Percentiles rank a stretch among this genome's conserved stretches.
These are phyloP conservation scores for Arctium lappa DNA, from an alignment of 129 eudicot genomes.

Conservation along the genomic window DNA sequence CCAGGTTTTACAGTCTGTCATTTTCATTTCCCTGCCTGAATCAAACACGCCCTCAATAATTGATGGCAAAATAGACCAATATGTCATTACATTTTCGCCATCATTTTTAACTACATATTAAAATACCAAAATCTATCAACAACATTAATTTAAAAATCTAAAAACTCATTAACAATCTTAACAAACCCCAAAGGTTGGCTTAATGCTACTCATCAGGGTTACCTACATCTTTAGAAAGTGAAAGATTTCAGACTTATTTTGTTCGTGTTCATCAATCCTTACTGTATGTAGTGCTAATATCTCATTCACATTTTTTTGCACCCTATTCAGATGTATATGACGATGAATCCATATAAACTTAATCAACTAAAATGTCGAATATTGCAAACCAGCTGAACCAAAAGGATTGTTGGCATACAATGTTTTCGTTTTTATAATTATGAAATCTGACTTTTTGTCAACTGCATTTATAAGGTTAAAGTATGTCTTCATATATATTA, in stretches of 20 bases:
- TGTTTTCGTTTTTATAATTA: too few relatives aligned
- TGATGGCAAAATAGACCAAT: neutral
- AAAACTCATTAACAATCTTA: neutral
- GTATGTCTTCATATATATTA: neutral
- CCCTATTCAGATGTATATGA: too few relatives aligned
- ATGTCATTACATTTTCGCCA: neutral
- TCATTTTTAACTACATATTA: too few relatives aligned
- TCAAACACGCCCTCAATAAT: too few relatives aligned
- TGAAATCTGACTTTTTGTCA: too few relatives aligned
- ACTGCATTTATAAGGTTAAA: too few relatives aligned
- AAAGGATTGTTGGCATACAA: too few relatives aligned
- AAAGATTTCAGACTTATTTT: neutral
- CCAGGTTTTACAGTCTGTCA: too few relatives aligned
- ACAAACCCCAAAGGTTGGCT: neutral
- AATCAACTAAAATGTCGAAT: neutral
- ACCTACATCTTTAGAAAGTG: neutral
- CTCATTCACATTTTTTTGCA: neutral
- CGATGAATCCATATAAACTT: neutral
- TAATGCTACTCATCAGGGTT: neutral
- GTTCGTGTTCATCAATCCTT: too few relatives aligned
- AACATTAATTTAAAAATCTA: too few relatives aligned
- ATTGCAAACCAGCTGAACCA: too few relatives aligned
- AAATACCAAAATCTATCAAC: neutral
- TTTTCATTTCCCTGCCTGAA: too few relatives aligned
- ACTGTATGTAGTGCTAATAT: neutral